phyloP scores from a whole-genome alignment of 2,329 filamentous ascomycete species.

The Fusarium ramigenum region DNA sequence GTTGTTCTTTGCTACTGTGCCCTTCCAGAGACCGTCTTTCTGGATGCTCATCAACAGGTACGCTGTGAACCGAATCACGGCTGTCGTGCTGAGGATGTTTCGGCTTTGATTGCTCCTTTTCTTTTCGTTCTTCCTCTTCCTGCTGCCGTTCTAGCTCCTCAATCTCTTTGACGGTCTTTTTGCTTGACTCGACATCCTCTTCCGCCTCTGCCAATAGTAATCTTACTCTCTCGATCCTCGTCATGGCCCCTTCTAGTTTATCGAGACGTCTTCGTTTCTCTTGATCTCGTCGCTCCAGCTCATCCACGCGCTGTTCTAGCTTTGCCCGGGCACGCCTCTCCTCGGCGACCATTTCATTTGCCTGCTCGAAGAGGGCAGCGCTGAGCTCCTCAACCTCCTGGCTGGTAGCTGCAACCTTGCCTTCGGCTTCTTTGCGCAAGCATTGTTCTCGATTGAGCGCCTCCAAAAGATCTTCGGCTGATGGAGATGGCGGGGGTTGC shows the following conservation, averaged over 20 bases:
- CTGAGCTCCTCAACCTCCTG: slow-evolving; percentile 82
- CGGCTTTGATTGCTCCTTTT: slow-evolving; percentile 9
- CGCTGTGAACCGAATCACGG: slow-evolving; percentile 2
- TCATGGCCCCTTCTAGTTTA: slow-evolving; percentile 74
- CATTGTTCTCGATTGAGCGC: slow-evolving; percentile 73
- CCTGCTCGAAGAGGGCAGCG: slow-evolving; percentile 79
- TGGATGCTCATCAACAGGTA: neutral
- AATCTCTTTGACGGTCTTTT: slow-evolving; percentile 28
- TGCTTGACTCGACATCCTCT: slow-evolving; percentile 33
- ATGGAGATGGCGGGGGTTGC: slow-evolving; percentile 38
- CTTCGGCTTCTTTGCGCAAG: slow-evolving; percentile 75
- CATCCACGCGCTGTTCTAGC: slow-evolving; percentile 74
- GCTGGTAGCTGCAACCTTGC: slow-evolving; percentile 69
- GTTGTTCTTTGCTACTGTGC: neutral
- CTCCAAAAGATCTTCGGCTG: slow-evolving; percentile 64
- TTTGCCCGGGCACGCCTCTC: slow-evolving; percentile 76
- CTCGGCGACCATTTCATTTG: slow-evolving; percentile 86
- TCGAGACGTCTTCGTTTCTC: slow-evolving; percentile 77
- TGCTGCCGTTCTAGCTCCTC: slow-evolving; percentile 32
- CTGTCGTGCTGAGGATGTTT: neutral
- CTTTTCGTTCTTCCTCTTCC: slow-evolving; percentile 26
- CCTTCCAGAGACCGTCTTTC: slow-evolving; percentile 7
- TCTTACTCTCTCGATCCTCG: slow-evolving; percentile 75
- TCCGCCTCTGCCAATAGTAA: slow-evolving; percentile 60
- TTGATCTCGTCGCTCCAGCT: slow-evolving; percentile 74